Percentiles rank a stretch among this genome's conserved stretches.
phyloP scores from a whole-genome alignment of 129 eudicot species.

The Flaveria brownii region DNA sequence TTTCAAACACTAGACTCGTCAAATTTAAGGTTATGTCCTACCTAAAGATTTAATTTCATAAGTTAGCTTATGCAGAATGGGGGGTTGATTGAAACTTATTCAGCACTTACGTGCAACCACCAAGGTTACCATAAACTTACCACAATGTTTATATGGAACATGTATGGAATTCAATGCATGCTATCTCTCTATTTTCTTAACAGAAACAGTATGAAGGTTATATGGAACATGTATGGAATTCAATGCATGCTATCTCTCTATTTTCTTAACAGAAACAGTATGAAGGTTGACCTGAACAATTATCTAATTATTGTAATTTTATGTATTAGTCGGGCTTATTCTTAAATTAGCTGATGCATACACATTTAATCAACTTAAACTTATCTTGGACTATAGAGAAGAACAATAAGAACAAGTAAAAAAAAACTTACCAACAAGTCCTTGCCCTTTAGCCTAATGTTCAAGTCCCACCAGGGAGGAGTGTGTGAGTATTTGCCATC shows the following conservation, averaged over 20 bases:
- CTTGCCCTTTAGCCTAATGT: neutral
- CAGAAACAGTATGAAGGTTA: conserved; percentile 10
- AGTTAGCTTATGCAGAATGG: neutral
- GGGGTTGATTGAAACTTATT: conserved; percentile 6
- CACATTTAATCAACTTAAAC: neutral
- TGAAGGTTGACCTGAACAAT: neutral
- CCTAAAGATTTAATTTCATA: neutral
- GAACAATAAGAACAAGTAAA: neutral
- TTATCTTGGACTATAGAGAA: conserved; percentile 5
- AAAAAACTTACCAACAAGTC: neutral
- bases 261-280: conserved; percentile 17
- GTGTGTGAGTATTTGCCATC: neutral
- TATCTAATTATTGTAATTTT: neutral
- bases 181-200: conserved; percentile 18
- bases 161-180: neutral
- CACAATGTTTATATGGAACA: neutral
- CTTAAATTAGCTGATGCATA: conserved; percentile 16
- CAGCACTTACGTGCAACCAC: conserved; percentile 18
- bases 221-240: neutral
- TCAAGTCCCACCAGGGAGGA: neutral
- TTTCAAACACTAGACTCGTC: conserved; percentile 5
- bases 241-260: conserved; percentile 7
- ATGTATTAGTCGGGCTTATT: neutral
- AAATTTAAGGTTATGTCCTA: neutral
- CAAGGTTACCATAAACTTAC: conserved; percentile 6